Conservation (phyloP, 495 filamentous ascomycete genomes). For the Terfezia claveryi region DNA sequence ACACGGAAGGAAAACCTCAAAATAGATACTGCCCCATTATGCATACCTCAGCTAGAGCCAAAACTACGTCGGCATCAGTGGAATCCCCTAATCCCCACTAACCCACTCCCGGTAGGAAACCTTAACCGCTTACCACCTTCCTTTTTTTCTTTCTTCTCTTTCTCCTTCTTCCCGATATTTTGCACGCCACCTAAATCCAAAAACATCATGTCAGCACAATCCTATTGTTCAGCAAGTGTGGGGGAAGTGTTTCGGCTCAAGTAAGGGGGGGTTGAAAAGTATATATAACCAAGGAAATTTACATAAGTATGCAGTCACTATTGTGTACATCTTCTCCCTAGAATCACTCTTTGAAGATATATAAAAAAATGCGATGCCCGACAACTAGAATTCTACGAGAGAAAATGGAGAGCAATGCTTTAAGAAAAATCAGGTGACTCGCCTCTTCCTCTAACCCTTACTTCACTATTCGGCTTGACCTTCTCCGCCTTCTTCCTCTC, state of each 20-base stretch:
- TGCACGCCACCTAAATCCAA: constrained; percentile 29
- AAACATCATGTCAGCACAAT: neutral
- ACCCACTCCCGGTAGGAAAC: constrained; percentile 19
- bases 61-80: neutral
- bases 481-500: constrained; percentile 13
- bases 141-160: constrained; percentile 28
- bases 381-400: neutral
- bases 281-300: neutral
- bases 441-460: constrained; percentile 26
- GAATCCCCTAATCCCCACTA: constrained; percentile 32
- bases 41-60: too few relatives aligned
- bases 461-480: constrained; percentile 21
- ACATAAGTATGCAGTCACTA: neutral
- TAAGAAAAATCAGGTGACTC: constrained; percentile 6
- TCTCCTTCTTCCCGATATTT: constrained; percentile 27
- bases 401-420: neutral
- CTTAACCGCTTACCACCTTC: constrained; percentile 31
- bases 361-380: neutral
- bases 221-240: constrained; percentile 16
- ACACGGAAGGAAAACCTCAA: too few relatives aligned
- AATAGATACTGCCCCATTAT: too few relatives aligned
- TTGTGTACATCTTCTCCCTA: neutral
- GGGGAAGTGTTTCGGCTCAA: neutral
- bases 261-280: neutral
- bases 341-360: neutral